Evolutionary conservation across 2,329 filamentous ascomycete genomes (phyloP).

Genomic region (Intubia oerlemansii): DNA sequence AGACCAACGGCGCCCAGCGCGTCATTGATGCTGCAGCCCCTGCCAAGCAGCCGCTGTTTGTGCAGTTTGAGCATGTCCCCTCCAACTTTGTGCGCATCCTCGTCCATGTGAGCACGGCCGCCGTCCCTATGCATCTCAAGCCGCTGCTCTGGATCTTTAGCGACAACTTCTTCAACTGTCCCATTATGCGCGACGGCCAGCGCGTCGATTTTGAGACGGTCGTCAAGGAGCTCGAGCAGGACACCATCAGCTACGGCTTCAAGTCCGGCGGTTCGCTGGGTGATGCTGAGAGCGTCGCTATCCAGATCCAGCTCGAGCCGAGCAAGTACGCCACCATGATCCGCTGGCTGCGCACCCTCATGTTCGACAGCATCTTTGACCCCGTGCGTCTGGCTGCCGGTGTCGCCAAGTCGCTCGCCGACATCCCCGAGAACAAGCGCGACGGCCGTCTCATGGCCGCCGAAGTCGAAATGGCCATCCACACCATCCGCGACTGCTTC

Average conservation of each 20-base stretch:
- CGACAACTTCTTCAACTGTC: slow-evolving; percentile 88
- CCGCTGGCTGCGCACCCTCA: slow-evolving; percentile 64
- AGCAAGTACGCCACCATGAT: slow-evolving; percentile 72
- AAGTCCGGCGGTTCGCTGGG: slow-evolving; percentile 45
- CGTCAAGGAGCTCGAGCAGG: slow-evolving; percentile 73
- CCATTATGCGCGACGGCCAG: slow-evolving; percentile 55
- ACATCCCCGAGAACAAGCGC: slow-evolving; percentile 82
- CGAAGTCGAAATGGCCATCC: slow-evolving; percentile 54
- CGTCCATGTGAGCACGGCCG: slow-evolving; percentile 57
- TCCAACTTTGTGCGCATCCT: slow-evolving; percentile 82
- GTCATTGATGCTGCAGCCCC: slow-evolving; percentile 46
- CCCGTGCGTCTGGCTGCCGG: slow-evolving; percentile 38
- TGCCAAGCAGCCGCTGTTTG: slow-evolving; percentile 41
- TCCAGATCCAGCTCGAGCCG: slow-evolving; percentile 70
- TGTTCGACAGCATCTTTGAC: slow-evolving; percentile 82
- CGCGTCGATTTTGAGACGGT: slow-evolving; percentile 77
- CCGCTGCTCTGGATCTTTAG: slow-evolving; percentile 69
- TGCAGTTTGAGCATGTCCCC: slow-evolving; percentile 92
- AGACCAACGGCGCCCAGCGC: slow-evolving; percentile 49
- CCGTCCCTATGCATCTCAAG: slow-evolving; percentile 61
- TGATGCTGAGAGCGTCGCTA: slow-evolving; percentile 61
- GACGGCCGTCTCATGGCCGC: slow-evolving; percentile 49
- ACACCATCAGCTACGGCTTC: slow-evolving; percentile 70
- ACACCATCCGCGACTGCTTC: slow-evolving; percentile 57
- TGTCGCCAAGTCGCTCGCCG: slow-evolving; percentile 65